Percentiles rank a stretch among this genome's conserved stretches.
phyloP scores from a whole-genome alignment of 805 yeast species.

The Saccharomycopsis microspora region DNA sequence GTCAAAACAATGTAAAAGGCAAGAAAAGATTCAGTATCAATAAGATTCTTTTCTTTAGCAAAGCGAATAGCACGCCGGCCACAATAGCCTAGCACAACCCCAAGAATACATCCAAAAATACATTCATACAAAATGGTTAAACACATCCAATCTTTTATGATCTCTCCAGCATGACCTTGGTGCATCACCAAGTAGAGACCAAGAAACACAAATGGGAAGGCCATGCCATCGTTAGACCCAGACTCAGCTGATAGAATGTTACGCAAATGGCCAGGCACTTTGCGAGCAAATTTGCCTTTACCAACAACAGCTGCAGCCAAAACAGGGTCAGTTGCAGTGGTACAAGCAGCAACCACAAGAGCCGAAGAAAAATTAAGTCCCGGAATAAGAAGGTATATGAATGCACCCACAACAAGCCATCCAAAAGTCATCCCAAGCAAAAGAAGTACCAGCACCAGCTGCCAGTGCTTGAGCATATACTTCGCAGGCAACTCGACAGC shows the following conservation, averaged over 20 bases:
- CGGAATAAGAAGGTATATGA: slow-evolving; percentile 70
- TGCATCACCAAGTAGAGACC: slow-evolving; percentile 60
- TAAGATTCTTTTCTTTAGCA: slow-evolving; percentile 57
- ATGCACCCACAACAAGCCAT: slow-evolving; percentile 74
- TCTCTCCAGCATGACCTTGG: slow-evolving; percentile 51
- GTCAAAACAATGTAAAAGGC: slow-evolving; percentile 78
- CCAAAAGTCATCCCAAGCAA: slow-evolving; percentile 87
- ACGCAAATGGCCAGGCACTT: slow-evolving; percentile 89
- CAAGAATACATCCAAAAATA: slow-evolving; percentile 65
- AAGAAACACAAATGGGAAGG: slow-evolving; percentile 76
- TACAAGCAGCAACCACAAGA: slow-evolving; percentile 70
- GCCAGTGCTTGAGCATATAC: slow-evolving; percentile 79
- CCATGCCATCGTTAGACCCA: slow-evolving; percentile 93
- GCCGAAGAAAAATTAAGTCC: slow-evolving; percentile 61
- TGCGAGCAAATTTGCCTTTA: slow-evolving; percentile 80
- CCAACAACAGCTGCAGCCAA: slow-evolving; percentile 94
- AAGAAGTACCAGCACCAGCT: slow-evolving; percentile 59
- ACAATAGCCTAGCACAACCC: slow-evolving; percentile 57
- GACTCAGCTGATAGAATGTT: slow-evolving; percentile 77
- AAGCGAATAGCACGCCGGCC: slow-evolving; percentile 63
- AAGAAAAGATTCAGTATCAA: slow-evolving; percentile 82
- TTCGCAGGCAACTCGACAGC: slow-evolving; percentile 89
- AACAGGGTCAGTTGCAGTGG: slow-evolving; percentile 93
- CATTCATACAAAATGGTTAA: slow-evolving; percentile 76
- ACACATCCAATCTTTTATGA: slow-evolving; percentile 71